Evolutionary conservation across 2,329 filamentous ascomycete species (phyloP).

Genomic region (Chrysoporthe cubensis): DNA sequence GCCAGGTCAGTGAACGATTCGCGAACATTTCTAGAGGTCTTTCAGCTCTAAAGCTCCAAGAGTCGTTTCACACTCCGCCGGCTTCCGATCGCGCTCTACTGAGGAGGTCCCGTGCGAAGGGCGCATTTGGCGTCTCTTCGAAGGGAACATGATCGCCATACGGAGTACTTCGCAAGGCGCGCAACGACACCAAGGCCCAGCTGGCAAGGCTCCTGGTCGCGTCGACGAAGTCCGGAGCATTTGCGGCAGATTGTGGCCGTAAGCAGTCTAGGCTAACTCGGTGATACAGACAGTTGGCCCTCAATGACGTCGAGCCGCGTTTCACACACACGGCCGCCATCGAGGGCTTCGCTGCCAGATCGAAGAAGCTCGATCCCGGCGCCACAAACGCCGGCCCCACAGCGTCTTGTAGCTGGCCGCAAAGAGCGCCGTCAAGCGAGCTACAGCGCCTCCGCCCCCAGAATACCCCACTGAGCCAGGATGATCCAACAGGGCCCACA

Average conservation of each 20-base stretch:
- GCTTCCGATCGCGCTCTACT: not conserved
- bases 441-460: constrained; percentile 11
- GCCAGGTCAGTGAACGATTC: not conserved
- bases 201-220: not conserved
- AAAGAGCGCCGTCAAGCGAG: constrained; percentile 8
- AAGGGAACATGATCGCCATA: not conserved
- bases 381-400: constrained; percentile 8
- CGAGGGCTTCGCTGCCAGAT: constrained; percentile 24
- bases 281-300: constrained; percentile 10
- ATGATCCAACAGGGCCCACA: constrained; percentile 11
- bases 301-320: constrained; percentile 29
- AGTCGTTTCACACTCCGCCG: not conserved
- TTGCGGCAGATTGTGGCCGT: constrained; percentile 5
- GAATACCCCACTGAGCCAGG: constrained; percentile 16
- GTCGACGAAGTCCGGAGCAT: constrained; percentile 16
- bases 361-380: constrained; percentile 8
- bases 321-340: constrained; percentile 22
- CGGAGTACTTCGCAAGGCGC: not conserved
- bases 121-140: not conserved
- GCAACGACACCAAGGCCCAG: not conserved
- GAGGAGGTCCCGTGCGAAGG: too few relatives aligned
- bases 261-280: constrained; percentile 12
- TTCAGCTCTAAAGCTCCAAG: not conserved
- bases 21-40: not conserved
- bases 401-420: not conserved